A percentile compares a stretch with the other conserved stretches of the same genome.
phyloP scores from a whole-genome alignment of 169 alveolate genomes.

The Plasmodium billcollinsi region DNA sequence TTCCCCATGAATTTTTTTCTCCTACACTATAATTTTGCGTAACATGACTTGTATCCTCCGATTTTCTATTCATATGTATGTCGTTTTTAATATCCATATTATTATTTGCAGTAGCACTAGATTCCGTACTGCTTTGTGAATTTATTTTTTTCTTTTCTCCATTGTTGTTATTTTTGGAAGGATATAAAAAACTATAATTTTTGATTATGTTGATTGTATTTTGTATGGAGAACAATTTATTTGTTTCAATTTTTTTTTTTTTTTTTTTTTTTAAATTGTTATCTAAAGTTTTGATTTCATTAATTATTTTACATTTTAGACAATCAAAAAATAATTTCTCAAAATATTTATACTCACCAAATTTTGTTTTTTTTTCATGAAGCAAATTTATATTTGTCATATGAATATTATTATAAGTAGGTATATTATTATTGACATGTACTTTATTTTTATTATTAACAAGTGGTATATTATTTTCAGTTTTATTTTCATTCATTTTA shows the following conservation, averaged over 20 bases:
- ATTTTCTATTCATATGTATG: not conserved
- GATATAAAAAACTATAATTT: constrained; percentile 30
- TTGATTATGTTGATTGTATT: constrained; percentile 44
- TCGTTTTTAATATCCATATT: not conserved
- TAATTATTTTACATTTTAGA: constrained; percentile 35
- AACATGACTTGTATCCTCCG: not conserved
- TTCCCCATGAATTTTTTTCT: too few species aligned
- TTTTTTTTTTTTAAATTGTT: constrained; percentile 48
- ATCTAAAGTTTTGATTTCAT: constrained; percentile 64
- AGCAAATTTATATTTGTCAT: not conserved
- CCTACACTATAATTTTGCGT: too few species aligned
- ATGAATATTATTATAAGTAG: not conserved
- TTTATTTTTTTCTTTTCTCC: not conserved
- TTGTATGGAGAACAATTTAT: constrained; percentile 31
- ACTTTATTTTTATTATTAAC: not conserved
- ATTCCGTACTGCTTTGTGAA: not conserved
- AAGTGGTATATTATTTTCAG: not conserved
- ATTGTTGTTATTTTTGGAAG: constrained; percentile 17
- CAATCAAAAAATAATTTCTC: constrained; percentile 61
- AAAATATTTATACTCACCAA: constrained; percentile 27
- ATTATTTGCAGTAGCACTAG: not conserved
- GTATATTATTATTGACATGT: not conserved
- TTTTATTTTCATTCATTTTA: not conserved
- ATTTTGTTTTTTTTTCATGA: constrained; percentile 7
- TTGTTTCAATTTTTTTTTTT: not conserved